Conservation (phyloP, 2,329 filamentous ascomycete species). For the Raffaelea albimanens region DNA sequence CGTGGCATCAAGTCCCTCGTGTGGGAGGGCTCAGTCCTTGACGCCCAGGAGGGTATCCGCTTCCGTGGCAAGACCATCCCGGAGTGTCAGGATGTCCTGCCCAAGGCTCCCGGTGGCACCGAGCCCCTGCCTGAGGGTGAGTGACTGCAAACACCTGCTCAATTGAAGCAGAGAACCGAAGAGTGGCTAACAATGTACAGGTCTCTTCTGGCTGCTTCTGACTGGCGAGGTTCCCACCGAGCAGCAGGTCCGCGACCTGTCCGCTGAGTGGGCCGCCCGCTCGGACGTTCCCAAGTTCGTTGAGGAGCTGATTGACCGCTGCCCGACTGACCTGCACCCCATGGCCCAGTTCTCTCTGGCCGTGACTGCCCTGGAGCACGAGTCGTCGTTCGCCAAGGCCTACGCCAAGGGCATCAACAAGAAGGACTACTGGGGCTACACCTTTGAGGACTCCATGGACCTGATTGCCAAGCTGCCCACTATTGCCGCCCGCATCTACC, state of each 20-base stretch:
- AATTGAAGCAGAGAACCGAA: too few species aligned
- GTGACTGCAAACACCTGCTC: slow-evolving; percentile 9
- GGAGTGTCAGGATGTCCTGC: slow-evolving; percentile 94
- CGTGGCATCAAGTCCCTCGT: slow-evolving; percentile 98
- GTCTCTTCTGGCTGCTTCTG: slow-evolving; percentile 99
- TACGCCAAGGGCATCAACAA: slow-evolving; percentile 99
- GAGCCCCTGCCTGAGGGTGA: slow-evolving; percentile 92
- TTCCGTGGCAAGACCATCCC: slow-evolving; percentile 99
- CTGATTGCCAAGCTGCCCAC: slow-evolving; percentile 98
- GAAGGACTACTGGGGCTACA: slow-evolving; percentile 99
- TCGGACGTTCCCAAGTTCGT: slow-evolving; percentile 96
- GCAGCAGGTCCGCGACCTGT: slow-evolving; percentile 97
- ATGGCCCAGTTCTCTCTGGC: slow-evolving; percentile 99
- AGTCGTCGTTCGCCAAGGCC: slow-evolving; percentile 94
- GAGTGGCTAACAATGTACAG: slow-evolving; percentile 29
- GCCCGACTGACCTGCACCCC: slow-evolving; percentile 96
- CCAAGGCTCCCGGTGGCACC: slow-evolving; percentile 91
- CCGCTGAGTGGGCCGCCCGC: slow-evolving; percentile 96
- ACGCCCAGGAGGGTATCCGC: slow-evolving; percentile 97
- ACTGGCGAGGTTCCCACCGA: slow-evolving; percentile 96
- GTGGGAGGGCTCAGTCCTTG: slow-evolving; percentile 97
- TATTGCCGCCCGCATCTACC: slow-evolving; percentile 97
- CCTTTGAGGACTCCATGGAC: slow-evolving; percentile 99
- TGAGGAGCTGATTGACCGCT: slow-evolving; percentile 99
- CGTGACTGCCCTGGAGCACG: slow-evolving; percentile 96